Percentiles rank a stretch among this genome's conserved stretches.
Conservation (phyloP, 163 green algal species). For the Trebouxia gelatinosa region DNA sequence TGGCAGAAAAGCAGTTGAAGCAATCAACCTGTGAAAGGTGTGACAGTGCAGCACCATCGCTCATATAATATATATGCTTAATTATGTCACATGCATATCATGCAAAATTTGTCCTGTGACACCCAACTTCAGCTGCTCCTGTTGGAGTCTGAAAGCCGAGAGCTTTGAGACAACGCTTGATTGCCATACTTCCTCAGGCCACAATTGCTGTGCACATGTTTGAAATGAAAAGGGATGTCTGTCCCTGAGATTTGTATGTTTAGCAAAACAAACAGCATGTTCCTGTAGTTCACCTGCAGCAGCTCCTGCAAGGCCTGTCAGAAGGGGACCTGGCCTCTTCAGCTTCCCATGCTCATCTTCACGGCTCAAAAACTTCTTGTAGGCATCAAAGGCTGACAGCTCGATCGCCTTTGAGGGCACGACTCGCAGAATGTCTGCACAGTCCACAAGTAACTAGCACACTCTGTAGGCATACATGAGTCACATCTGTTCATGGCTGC, state of each 20-base stretch:
- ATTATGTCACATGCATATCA: no score
- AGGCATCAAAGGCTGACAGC: slow-evolving; percentile 49
- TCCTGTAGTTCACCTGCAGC: background rate
- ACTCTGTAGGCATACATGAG: no score
- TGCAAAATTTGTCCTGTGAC: background rate
- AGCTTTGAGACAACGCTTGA: background rate
- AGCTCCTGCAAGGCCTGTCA: slow-evolving; percentile 27
- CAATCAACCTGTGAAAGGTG: no score
- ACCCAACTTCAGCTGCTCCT: background rate
- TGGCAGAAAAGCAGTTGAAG: no score
- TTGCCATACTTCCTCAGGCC: background rate
- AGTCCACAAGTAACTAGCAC: background rate
- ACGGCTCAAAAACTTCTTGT: slow-evolving; percentile 39
- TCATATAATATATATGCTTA: no score
- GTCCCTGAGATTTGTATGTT: no score
- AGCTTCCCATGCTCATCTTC: slow-evolving; percentile 6
- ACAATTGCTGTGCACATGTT: background rate
- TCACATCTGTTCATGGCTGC: no score
- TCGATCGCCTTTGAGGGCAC: slow-evolving; percentile 49
- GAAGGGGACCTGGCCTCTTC: background rate
- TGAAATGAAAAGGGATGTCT: no score
- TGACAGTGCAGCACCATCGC: no score
- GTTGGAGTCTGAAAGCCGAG: background rate
- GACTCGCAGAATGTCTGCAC: slow-evolving; percentile 50
- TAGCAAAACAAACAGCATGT: background rate